These are phyloP conservation scores for Lepidium campestre DNA, from an alignment of 441 rosid species.

Conservation along the genomic window DNA sequence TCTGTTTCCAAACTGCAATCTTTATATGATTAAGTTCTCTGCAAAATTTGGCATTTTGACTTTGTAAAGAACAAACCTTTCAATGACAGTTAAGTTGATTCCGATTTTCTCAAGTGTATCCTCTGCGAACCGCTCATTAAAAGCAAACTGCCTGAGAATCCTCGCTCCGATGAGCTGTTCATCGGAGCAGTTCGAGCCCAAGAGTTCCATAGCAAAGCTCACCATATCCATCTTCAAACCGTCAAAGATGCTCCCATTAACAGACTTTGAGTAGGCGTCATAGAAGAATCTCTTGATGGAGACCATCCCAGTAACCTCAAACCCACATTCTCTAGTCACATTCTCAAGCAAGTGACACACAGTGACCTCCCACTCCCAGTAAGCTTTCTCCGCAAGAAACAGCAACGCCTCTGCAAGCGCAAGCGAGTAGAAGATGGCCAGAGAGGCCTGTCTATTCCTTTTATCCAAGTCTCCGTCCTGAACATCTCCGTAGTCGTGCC, in stretches of 20 bases:
- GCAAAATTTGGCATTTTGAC: neutral
- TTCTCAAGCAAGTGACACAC: conserved; percentile 58
- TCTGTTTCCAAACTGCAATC: neutral
- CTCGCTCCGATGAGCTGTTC: conserved; percentile 81
- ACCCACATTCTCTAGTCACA: conserved; percentile 64
- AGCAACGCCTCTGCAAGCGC: conserved; percentile 80
- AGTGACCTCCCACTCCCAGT: conserved; percentile 79
- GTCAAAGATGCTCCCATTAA: conserved; percentile 78
- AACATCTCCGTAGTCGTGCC: conserved; percentile 65
- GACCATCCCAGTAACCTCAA: conserved; percentile 61
- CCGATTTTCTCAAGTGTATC: conserved; percentile 87
- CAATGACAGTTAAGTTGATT: conserved; percentile 51
- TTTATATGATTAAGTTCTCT: neutral
- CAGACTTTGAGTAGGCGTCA: conserved; percentile 79
- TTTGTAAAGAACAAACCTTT: conserved; percentile 29
- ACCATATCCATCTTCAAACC: conserved; percentile 90
- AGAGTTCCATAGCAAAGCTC: conserved; percentile 64
- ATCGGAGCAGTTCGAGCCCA: conserved; percentile 63
- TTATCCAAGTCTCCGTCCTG: conserved; percentile 64
- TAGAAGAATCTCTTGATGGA: conserved; percentile 78
- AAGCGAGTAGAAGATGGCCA: conserved; percentile 68
- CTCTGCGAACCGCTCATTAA: conserved; percentile 43
- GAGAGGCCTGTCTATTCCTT: conserved; percentile 63
- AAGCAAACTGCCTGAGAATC: conserved; percentile 58
- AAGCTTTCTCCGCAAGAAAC: conserved; percentile 75